Percentiles rank a stretch among this genome's conserved stretches.
These are phyloP conservation scores for Psilocybe tampanensis DNA, from an alignment of 768 basidiomycete species.

Conservation along the genomic window DNA sequence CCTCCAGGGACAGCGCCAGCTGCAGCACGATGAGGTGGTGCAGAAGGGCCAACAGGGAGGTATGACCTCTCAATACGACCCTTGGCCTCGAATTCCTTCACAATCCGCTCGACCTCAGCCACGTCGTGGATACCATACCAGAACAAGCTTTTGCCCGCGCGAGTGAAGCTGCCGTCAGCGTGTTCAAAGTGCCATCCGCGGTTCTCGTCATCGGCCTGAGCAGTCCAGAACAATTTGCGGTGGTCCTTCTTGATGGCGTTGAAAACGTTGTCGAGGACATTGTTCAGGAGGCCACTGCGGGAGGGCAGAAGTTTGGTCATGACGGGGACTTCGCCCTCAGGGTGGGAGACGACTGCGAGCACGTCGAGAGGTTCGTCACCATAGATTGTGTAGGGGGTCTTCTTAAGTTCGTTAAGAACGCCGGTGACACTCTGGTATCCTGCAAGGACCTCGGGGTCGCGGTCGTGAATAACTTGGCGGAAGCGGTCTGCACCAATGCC, in stretches of 20 bases:
- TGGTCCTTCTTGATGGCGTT: conserved; percentile 96
- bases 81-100: conserved; percentile 74
- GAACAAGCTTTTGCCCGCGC: conserved; percentile 92
- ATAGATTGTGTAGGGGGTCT: conserved; percentile 89
- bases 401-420: conserved; percentile 79
- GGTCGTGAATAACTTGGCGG: conserved; percentile 92
- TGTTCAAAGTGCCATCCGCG: conserved; percentile 98
- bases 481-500: conserved; percentile 91
- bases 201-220: conserved; percentile 94
- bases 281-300: conserved; percentile 88
- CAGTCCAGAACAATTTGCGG: conserved; percentile 96
- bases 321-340: conserved; percentile 84
- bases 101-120: conserved; percentile 85
- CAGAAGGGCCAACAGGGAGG: conserved; percentile 83
- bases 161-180: conserved; percentile 95
- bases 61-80: conserved; percentile 87
- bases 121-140: conserved; percentile 97
- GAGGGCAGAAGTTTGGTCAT: conserved; percentile 92
- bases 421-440: conserved; percentile 87
- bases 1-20: conserved; percentile 37
- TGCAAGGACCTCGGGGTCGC: conserved; percentile 87
- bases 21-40: conserved; percentile 53
- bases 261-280: conserved; percentile 96
- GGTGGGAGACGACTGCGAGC: conserved; percentile 91
- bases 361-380: conserved; percentile 98